Conservation (phyloP, 2,329 filamentous ascomycete species). For the Penicillium digitatum region DNA sequence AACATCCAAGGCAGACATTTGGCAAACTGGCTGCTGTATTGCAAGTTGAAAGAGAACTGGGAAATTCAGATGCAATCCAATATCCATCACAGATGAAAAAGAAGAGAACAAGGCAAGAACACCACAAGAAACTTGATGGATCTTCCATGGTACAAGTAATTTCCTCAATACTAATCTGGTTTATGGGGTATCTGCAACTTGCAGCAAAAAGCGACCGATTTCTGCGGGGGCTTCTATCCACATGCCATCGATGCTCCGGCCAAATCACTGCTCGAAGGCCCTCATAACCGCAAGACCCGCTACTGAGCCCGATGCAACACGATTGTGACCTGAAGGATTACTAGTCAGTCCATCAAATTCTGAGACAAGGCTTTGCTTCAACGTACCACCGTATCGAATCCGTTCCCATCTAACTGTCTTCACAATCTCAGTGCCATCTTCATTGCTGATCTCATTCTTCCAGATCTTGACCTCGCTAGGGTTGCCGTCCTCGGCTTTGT, state of each 20-base stretch:
- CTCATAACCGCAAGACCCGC: constrained; percentile 38
- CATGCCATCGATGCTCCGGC: not conserved
- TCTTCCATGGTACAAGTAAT: not conserved
- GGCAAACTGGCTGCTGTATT: too few relatives aligned
- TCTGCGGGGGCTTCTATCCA: not conserved
- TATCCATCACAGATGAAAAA: too few relatives aligned
- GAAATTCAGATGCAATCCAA: too few relatives aligned
- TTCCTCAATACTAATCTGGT: not conserved
- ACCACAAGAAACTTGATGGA: too few relatives aligned
- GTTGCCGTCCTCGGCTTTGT: constrained; percentile 29
- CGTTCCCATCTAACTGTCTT: constrained; percentile 46
- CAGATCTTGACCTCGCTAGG: constrained; percentile 37
- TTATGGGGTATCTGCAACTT: not conserved
- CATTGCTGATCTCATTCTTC: constrained; percentile 28
- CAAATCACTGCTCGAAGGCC: constrained; percentile 34
- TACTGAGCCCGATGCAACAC: constrained; percentile 39
- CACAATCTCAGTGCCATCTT: constrained; percentile 19
- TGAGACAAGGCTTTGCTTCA: not conserved
- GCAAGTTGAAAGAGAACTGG: too few relatives aligned
- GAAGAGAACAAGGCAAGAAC: not conserved
- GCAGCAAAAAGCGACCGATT: not conserved
- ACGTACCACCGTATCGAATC: constrained; percentile 43
- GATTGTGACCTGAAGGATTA: constrained; percentile 37
- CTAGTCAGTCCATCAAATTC: not conserved
- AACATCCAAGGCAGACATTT: too few relatives aligned